Percentiles rank a stretch among this genome's conserved stretches.
These are phyloP conservation scores for Verticillium nonalfalfae DNA, from an alignment of 2,329 filamentous ascomycete genomes.

Conservation along the genomic window DNA sequence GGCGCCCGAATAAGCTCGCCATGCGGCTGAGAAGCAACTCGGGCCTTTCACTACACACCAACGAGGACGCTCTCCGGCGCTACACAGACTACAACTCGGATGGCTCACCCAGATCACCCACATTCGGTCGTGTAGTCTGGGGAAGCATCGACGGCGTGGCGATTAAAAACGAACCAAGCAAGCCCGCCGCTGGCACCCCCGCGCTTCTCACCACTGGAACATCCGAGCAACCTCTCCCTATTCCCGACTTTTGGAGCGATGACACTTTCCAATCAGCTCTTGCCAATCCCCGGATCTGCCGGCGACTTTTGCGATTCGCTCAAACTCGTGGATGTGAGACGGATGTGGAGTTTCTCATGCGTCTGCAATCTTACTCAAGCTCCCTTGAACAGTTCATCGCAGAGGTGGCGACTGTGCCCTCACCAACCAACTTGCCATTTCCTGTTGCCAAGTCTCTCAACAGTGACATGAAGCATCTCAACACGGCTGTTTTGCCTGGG, in stretches of 20 bases:
- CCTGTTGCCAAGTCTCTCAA: constrained; percentile 33
- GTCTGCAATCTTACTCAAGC: constrained; percentile 39
- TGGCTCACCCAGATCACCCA: constrained; percentile 23
- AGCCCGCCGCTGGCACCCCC: not conserved
- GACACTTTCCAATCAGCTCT: constrained; percentile 45
- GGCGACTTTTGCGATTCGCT: constrained; percentile 43
- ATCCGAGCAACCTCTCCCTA: constrained; percentile 12
- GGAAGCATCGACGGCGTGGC: constrained; percentile 13
- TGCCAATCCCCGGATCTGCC: constrained; percentile 37
- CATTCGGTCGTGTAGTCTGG: constrained; percentile 8
- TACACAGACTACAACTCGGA: constrained; percentile 38
- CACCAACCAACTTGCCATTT: constrained; percentile 33
- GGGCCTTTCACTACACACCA: constrained; percentile 36
- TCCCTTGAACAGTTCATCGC: constrained; percentile 37
- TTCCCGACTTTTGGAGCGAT: constrained; percentile 40
- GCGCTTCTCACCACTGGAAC: constrained; percentile 4
- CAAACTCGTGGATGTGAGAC: constrained; percentile 36
- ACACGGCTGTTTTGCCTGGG: constrained; percentile 34
- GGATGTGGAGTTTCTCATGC: constrained; percentile 45
- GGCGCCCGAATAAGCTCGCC: constrained; percentile 15
- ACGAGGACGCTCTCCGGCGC: constrained; percentile 34
- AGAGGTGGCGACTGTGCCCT: constrained; percentile 29
- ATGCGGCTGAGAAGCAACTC: constrained; percentile 36
- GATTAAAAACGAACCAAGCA: not conserved
- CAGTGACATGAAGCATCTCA: constrained; percentile 38